phyloP scores from a whole-genome alignment of 2,329 filamentous ascomycete species.

The Phialophora macrospora region DNA sequence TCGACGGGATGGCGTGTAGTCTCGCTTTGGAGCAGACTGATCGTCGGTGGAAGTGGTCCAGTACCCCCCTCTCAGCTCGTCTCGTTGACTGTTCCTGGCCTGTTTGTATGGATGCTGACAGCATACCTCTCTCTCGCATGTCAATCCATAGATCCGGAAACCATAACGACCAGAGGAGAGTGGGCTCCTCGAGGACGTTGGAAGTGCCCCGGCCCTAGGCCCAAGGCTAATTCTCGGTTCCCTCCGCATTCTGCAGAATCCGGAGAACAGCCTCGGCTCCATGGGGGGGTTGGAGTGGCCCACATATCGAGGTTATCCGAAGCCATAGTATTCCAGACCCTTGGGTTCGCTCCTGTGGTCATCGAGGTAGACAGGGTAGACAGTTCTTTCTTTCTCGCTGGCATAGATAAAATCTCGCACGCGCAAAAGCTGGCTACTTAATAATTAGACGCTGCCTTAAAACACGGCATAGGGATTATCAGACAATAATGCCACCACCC shows the following conservation, averaged over 20 bases:
- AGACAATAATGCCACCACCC: slow-evolving; percentile 26
- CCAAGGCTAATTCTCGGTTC: slow-evolving; percentile 1
- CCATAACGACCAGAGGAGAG: not conserved
- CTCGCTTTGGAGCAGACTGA: not conserved
- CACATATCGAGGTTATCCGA: not conserved
- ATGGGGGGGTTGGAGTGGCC: not conserved
- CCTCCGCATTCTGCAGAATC: slow-evolving; percentile 8
- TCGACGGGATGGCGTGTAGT: not conserved
- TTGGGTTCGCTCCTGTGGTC: not conserved
- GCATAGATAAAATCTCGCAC: not conserved
- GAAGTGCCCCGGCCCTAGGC: not conserved
- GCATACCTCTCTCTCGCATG: not conserved
- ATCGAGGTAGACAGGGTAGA: not conserved
- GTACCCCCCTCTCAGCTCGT: not conserved
- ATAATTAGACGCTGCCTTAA: not conserved
- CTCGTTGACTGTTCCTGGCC: not conserved
- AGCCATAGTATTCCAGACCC: not conserved
- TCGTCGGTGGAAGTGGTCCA: not conserved
- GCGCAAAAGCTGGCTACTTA: not conserved
- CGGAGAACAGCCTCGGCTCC: slow-evolving; percentile 23
- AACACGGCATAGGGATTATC: not conserved
- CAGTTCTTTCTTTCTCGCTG: not conserved
- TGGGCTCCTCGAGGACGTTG: not conserved
- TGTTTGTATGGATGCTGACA: not conserved
- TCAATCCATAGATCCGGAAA: not conserved